Conservation (phyloP, 306 rosid species). For the Lithocarpus polystachyus region DNA sequence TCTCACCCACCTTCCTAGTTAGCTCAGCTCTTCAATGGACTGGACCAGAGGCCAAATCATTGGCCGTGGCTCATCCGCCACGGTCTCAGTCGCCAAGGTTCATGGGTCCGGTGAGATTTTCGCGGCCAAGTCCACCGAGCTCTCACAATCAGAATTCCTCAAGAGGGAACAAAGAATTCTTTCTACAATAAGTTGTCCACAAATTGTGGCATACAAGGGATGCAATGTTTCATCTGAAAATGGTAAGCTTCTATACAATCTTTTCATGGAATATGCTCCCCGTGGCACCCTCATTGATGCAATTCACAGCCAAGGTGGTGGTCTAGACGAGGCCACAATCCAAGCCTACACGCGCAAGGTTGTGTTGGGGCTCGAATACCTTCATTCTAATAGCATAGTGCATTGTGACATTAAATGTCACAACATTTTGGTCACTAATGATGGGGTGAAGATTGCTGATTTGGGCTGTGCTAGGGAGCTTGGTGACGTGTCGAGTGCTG, state of each 20-base stretch:
- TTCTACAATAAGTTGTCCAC: conserved; percentile 43
- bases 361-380: conserved; percentile 50
- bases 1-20: background rate
- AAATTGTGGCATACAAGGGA: conserved; percentile 57
- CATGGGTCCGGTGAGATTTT: conserved; percentile 29
- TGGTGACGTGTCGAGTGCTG: background rate
- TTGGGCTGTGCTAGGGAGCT: conserved; percentile 70
- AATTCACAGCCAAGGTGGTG: conserved; percentile 33
- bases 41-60: conserved; percentile 67
- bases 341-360: conserved; percentile 48
- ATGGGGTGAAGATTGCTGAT: conserved; percentile 71
- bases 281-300: conserved; percentile 56
- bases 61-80: conserved; percentile 83
- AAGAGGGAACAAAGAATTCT: conserved; percentile 55
- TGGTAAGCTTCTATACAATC: conserved; percentile 49
- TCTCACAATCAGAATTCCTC: conserved; percentile 47
- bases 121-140: conserved; percentile 64
- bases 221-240: conserved; percentile 53
- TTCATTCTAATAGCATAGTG: conserved; percentile 69
- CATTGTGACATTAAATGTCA: conserved; percentile 84
- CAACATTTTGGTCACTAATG: conserved; percentile 56
- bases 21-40: conserved; percentile 34
- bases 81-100: conserved; percentile 48
- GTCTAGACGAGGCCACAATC: conserved; percentile 40
- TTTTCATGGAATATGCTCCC: conserved; percentile 72